A percentile compares a stretch with the other conserved stretches of the same genome.
Evolutionary conservation across 805 yeast species (phyloP).

Genomic region (Candida koratica): DNA sequence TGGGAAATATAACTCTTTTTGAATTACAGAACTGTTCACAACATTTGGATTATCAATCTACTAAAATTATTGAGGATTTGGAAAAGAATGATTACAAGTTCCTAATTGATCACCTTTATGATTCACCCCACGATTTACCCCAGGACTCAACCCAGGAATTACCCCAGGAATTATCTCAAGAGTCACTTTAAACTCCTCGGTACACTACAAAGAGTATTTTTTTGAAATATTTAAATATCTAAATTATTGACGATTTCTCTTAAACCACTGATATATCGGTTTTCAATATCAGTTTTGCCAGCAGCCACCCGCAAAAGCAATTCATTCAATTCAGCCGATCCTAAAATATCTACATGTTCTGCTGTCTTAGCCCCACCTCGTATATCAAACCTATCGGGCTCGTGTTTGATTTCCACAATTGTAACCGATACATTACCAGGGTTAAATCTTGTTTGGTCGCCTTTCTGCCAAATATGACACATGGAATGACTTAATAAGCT

Average conservation of each 20-base stretch:
- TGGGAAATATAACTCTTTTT: conserved; percentile 5
- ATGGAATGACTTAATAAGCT: conserved; percentile 81
- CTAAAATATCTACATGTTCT: conserved; percentile 94
- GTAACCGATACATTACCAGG: conserved; percentile 74
- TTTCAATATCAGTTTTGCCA: conserved; percentile 73
- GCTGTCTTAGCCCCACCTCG: conserved; percentile 98
- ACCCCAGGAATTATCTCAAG: no score
- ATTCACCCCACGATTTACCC: not conserved
- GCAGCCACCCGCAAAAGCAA: conserved; percentile 75
- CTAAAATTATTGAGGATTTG: not conserved
- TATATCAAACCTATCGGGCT: conserved; percentile 89
- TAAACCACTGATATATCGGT: conserved; percentile 55
- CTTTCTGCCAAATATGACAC: conserved; percentile 87
- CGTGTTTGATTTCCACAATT: conserved; percentile 86
- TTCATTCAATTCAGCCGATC: conserved; percentile 90
- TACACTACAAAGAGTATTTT: no score
- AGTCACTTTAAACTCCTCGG: no score
- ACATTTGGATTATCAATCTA: not conserved
- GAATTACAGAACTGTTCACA: conserved; percentile 6
- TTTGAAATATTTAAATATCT: conserved; percentile 20
- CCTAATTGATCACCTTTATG: not conserved
- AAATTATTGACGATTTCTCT: conserved; percentile 57
- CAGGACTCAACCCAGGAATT: no score
- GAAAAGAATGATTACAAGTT: not conserved
- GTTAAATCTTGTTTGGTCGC: conserved; percentile 58